A percentile compares a stretch with the other conserved stretches of the same genome.
Evolutionary conservation across 257 asterid genomes (phyloP).

Genomic region (Dorcoceras hygrometricum): DNA sequence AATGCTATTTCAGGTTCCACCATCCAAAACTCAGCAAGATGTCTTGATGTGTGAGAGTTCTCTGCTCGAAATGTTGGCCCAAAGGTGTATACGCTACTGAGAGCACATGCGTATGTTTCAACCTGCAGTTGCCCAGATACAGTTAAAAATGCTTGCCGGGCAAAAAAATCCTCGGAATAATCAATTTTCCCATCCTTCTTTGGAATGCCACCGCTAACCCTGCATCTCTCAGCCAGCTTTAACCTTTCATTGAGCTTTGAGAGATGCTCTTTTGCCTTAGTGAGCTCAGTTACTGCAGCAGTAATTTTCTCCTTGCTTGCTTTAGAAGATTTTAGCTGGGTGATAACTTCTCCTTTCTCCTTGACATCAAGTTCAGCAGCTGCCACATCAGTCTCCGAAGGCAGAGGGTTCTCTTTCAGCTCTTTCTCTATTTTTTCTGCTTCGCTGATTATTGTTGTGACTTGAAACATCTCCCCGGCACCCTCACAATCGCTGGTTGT

Average conservation of each 20-base stretch:
- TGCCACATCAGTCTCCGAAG: conserved; percentile 58
- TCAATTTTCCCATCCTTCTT: conserved; percentile 81
- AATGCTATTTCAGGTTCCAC: conserved; percentile 97
- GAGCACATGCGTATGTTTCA: conserved; percentile 92
- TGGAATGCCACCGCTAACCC: conserved; percentile 63
- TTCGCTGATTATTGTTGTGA: conserved; percentile 63
- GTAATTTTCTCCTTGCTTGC: conserved; percentile 54
- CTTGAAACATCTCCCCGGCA: conserved; percentile 99
- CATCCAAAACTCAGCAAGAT: conserved; percentile 98
- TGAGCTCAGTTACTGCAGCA: conserved; percentile 70
- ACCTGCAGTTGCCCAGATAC: conserved; percentile 98
- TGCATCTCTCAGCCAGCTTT: conserved; percentile 58
- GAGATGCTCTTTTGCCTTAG: conserved; percentile 64
- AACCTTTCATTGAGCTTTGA: conserved; percentile 56
- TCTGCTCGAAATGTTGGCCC: conserved; percentile 99
- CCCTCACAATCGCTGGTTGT: conserved; percentile 99
- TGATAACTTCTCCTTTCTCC: conserved; percentile 78
- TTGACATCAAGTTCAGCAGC: conserved; percentile 59
- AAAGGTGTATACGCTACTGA: conserved; percentile 85
- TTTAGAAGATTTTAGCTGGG: conserved; percentile 64
- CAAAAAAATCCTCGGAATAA: conserved; percentile 79
- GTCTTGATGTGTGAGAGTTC: conserved; percentile 87
- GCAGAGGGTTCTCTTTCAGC: conserved; percentile 62
- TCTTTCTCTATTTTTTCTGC: conserved; percentile 84
- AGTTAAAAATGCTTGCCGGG: conserved; percentile 88